Percentiles rank a stretch among this genome's conserved stretches.
phyloP scores from a whole-genome alignment of 225 moss, liverwort and hornwort species.

The Antitrichia curtipendula region DNA sequence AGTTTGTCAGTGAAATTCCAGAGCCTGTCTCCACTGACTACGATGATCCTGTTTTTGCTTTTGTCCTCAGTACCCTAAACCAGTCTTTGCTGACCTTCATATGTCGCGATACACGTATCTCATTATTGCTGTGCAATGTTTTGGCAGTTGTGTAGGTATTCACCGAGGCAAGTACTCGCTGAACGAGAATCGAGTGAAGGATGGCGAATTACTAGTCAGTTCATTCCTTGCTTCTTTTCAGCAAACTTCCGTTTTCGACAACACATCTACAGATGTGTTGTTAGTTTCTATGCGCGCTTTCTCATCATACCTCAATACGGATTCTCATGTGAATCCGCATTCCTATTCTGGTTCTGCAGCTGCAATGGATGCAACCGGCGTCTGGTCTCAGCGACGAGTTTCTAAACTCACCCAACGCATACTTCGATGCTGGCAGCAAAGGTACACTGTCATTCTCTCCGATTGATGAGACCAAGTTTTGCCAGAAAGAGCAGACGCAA shows the following conservation, averaged over 20 bases:
- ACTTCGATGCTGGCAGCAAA: slow-evolving; percentile 38
- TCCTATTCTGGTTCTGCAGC: neutral
- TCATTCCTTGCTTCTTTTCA: neutral
- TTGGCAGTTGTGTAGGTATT: neutral
- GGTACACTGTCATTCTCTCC: slow-evolving; percentile 25
- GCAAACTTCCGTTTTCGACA: neutral
- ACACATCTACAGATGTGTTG: no score
- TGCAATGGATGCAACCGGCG: slow-evolving; percentile 31
- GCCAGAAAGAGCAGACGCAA: slow-evolving; percentile 13
- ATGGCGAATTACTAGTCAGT: slow-evolving; percentile 17
- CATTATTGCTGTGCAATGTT: neutral
- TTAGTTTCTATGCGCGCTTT: neutral
- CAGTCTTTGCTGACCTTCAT: neutral
- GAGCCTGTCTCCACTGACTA: neutral
- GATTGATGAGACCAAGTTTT: slow-evolving; percentile 16
- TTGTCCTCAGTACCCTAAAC: neutral
- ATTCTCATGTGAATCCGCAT: neutral
- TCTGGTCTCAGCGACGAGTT: slow-evolving; percentile 15
- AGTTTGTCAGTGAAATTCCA: no score
- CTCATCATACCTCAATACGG: neutral
- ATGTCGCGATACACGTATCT: neutral
- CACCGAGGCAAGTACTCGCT: neutral
- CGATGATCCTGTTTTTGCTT: neutral
- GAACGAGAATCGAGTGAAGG: neutral
- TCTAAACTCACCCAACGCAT: slow-evolving; percentile 9